Evolutionary conservation across 495 filamentous ascomycete genomes (phyloP).

Genomic region (Tuber microsphaerosporum): DNA sequence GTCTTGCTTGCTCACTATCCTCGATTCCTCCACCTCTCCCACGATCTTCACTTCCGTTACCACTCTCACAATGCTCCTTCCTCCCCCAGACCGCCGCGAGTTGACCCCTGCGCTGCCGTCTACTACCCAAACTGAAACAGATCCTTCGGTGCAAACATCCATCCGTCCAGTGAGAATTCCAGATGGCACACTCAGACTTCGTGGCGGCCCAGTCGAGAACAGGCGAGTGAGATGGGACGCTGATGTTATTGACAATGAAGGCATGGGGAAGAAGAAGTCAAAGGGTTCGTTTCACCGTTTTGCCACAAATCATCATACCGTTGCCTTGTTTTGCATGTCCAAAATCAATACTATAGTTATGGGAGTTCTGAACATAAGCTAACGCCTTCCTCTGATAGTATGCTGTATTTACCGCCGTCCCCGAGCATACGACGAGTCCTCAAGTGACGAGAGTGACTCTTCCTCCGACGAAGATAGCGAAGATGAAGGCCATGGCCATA

Average conservation of each 20-base stretch:
- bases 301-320: background rate
- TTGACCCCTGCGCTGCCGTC: constrained; percentile 29
- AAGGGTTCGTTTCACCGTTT: constrained; percentile 59
- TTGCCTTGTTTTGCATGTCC: background rate
- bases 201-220: constrained; percentile 35
- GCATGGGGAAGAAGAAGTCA: constrained; percentile 81
- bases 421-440: constrained; percentile 74
- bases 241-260: constrained; percentile 93
- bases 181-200: constrained; percentile 38
- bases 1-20: constrained; percentile 23
- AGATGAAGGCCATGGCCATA: constrained; percentile 42
- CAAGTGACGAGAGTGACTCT: constrained; percentile 62
- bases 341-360: background rate
- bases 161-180: constrained; percentile 33
- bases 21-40: constrained; percentile 23
- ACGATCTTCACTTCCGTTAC: constrained; percentile 25
- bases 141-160: constrained; percentile 24
- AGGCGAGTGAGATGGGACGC: constrained; percentile 80
- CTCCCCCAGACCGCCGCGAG: constrained; percentile 36
- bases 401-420: constrained; percentile 97
- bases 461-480: constrained; percentile 57
- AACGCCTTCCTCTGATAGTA: constrained; percentile 50
- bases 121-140: constrained; percentile 35
- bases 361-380: constrained; percentile 10
- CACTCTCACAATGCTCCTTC: constrained; percentile 32